Conservation (phyloP, 2,329 filamentous ascomycete genomes). For the Talaromyces sp. region DNA sequence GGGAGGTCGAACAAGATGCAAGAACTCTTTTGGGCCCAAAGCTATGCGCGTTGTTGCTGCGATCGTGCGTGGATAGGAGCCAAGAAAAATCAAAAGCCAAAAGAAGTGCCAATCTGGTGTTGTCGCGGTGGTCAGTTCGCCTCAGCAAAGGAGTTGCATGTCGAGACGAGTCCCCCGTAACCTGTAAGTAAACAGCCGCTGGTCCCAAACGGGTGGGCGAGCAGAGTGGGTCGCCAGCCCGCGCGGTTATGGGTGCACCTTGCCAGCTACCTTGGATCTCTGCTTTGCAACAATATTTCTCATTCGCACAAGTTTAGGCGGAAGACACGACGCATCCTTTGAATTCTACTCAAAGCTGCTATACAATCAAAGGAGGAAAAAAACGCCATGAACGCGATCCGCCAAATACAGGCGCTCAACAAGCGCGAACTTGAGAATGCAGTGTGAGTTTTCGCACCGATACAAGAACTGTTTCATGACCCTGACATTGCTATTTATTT, state of each 20-base stretch:
- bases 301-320: background rate
- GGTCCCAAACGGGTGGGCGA: conserved; percentile 5
- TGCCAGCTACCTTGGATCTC: background rate
- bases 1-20: conserved; percentile 20
- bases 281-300: background rate
- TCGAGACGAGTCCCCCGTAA: background rate
- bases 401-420: conserved; percentile 87
- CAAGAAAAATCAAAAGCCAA: background rate
- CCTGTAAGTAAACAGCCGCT: background rate
- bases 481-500: conserved; percentile 3
- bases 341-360: background rate
- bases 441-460: conserved; percentile 50
- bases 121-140: background rate
- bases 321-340: background rate
- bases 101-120: background rate
- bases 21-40: background rate
- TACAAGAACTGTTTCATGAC: conserved; percentile 8
- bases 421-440: conserved; percentile 89
- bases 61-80: background rate
- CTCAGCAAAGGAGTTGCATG: background rate
- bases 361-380: background rate
- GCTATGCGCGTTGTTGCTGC: background rate
- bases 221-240: background rate
- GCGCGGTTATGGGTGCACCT: conserved; percentile 3
- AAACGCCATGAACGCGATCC: conserved; percentile 82